phyloP scores from a whole-genome alignment of 2,329 filamentous ascomycete species.

The Sporothrix pseudoabietina region DNA sequence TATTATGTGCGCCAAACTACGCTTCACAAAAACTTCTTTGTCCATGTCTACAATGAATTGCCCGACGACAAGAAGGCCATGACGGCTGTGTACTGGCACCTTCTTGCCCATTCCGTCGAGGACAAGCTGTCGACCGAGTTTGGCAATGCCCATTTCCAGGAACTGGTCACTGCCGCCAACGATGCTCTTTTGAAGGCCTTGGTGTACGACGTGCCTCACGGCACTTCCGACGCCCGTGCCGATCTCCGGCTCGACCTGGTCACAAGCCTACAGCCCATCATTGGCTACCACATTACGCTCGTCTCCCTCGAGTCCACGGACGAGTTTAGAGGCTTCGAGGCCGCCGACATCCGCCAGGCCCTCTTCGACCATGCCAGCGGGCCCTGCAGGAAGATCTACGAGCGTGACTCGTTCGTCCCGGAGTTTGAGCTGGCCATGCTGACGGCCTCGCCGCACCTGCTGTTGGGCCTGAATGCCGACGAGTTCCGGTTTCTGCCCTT shows the following conservation, averaged over 20 bases:
- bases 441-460: conserved; percentile 47
- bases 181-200: neutral
- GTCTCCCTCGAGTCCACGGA: neutral
- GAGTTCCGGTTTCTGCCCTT: conserved; percentile 66
- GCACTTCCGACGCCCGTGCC: neutral
- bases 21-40: conserved; percentile 6
- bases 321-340: neutral
- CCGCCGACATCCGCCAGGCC: neutral
- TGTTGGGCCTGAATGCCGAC: conserved; percentile 55
- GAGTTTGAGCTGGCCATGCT: conserved; percentile 43
- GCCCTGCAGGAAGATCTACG: conserved; percentile 20
- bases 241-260: neutral
- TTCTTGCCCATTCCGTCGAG: neutral
- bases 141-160: neutral
- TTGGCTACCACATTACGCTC: neutral
- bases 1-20: conserved; percentile 9
- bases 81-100: conserved; percentile 19
- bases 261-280: neutral
- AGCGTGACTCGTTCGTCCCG: neutral
- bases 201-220: neutral
- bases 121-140: neutral
- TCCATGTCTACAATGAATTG: conserved; percentile 12
- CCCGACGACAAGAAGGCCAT: conserved; percentile 20
- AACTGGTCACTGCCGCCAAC: neutral
- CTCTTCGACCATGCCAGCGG: neutral